Evolutionary conservation across 1,139 yeast species (phyloP).

Genomic region (Hyphopichia fennica): DNA sequence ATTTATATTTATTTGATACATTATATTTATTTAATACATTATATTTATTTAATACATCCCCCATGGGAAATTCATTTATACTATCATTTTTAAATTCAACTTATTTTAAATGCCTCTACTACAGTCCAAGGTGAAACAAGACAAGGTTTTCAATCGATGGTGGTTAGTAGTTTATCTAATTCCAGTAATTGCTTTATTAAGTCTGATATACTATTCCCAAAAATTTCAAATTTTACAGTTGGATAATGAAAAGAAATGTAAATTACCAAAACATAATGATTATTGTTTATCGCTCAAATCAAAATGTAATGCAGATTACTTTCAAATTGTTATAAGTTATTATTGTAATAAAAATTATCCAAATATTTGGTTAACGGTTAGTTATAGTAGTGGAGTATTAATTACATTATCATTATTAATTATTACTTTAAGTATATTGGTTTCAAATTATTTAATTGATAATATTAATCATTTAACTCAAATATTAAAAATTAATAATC

Average conservation of each 20-base stretch:
- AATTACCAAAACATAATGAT: slow-evolving; percentile 4
- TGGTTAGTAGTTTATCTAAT: slow-evolving; percentile 1
- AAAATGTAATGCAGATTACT: slow-evolving; percentile 28
- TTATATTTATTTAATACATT: too few species aligned
- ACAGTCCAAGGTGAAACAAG: too few species aligned
- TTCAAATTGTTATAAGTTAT: slow-evolving; percentile 22
- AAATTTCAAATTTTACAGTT: neutral
- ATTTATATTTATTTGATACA: too few species aligned
- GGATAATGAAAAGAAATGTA: slow-evolving; percentile 1
- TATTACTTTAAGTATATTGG: slow-evolving; percentile 30
- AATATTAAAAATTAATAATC: slow-evolving; percentile 26
- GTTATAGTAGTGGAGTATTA: slow-evolving; percentile 18
- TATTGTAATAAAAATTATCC: slow-evolving; percentile 23
- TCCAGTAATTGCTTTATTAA: neutral
- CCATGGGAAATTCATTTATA: too few species aligned
- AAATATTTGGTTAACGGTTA: slow-evolving; percentile 10
- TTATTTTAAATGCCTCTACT: too few species aligned
- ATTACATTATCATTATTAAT: slow-evolving; percentile 18
- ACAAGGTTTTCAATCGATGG: too few species aligned
- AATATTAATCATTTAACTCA: slow-evolving; percentile 31
- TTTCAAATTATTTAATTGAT: slow-evolving; percentile 36
- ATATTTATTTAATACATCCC: too few species aligned
- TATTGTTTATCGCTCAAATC: slow-evolving; percentile 20
- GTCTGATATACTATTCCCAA: neutral
- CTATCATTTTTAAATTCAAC: too few species aligned